These are phyloP conservation scores for Agaricales sp. DNA, from an alignment of 1,284 basidiomycete genomes.

Conservation along the genomic window DNA sequence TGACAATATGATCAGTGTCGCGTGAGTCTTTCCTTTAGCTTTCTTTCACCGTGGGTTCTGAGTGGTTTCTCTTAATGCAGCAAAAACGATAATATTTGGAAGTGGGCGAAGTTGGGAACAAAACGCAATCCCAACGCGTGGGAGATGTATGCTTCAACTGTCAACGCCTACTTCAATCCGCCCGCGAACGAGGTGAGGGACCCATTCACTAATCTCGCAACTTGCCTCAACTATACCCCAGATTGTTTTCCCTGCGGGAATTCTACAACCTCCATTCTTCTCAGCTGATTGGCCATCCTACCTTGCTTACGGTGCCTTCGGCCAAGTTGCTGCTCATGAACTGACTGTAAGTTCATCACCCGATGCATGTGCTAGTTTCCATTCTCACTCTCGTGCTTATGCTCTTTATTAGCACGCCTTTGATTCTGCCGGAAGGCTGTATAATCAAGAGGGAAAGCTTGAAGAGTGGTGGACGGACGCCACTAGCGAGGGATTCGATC, in stretches of 20 bases:
- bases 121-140: slow-evolving; percentile 68
- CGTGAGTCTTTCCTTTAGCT: slow-evolving; percentile 27
- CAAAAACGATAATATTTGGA: slow-evolving; percentile 45
- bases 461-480: slow-evolving; percentile 83
- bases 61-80: slow-evolving; percentile 22
- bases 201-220: too few species aligned
- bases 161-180: slow-evolving; percentile 78
- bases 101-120: slow-evolving; percentile 72
- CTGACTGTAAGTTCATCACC: slow-evolving; percentile 42
- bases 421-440: slow-evolving; percentile 81
- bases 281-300: slow-evolving; percentile 78
- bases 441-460: slow-evolving; percentile 74
- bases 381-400: neutral
- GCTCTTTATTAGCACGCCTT: slow-evolving; percentile 71
- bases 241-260: slow-evolving; percentile 97
- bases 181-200: slow-evolving; percentile 63
- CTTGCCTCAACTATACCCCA: too few species aligned
- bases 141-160: slow-evolving; percentile 81
- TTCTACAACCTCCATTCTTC: slow-evolving; percentile 92
- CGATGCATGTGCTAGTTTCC: neutral
- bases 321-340: slow-evolving; percentile 84
- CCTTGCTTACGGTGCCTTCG: slow-evolving; percentile 86
- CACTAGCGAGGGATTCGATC: slow-evolving; percentile 78
- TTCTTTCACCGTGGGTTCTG: neutral
- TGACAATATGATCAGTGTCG: slow-evolving; percentile 67